A percentile compares a stretch with the other conserved stretches of the same genome.
phyloP scores from a whole-genome alignment of 108 stramenopile genomes.

The Cyclotella atomus region DNA sequence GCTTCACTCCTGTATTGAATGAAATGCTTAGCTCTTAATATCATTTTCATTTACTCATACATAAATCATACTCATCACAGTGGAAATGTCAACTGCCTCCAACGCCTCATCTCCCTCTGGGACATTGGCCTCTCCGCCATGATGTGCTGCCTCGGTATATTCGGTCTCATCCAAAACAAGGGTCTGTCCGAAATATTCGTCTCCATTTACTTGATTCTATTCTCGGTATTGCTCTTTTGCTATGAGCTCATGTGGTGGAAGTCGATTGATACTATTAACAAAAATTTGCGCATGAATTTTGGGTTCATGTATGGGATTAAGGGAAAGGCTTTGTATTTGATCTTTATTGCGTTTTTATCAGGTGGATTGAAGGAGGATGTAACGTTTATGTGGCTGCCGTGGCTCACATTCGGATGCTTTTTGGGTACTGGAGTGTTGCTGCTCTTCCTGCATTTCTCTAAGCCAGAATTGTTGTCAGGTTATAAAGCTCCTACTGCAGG shows the following conservation, averaged over 20 bases:
- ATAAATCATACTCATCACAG: constrained; percentile 14
- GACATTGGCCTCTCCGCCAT: constrained; percentile 72
- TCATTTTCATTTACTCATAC: too few species aligned
- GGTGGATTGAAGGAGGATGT: constrained; percentile 70
- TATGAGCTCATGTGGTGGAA: constrained; percentile 92
- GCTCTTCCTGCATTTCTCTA: constrained; percentile 59
- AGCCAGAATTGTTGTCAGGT: constrained; percentile 57
- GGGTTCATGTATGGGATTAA: constrained; percentile 88
- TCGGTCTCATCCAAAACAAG: constrained; percentile 61
- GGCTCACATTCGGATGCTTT: constrained; percentile 62
- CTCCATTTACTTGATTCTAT: constrained; percentile 85
- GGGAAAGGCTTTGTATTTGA: constrained; percentile 80
- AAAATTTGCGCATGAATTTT: constrained; percentile 81
- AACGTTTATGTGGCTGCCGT: constrained; percentile 52
- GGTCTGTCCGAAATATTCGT: constrained; percentile 76
- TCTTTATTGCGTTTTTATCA: constrained; percentile 89
- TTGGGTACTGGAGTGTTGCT: constrained; percentile 65
- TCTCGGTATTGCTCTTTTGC: constrained; percentile 70
- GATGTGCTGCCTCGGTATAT: constrained; percentile 83
- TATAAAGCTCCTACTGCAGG: constrained; percentile 78
- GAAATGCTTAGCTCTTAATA: too few species aligned
- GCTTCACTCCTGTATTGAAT: too few species aligned
- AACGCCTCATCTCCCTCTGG: constrained; percentile 60
- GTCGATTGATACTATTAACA: constrained; percentile 63
- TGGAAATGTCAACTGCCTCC: constrained; percentile 47